These are phyloP conservation scores for Scytalidium sp. DNA, from an alignment of 2,329 filamentous ascomycete species.

Conservation along the genomic window DNA sequence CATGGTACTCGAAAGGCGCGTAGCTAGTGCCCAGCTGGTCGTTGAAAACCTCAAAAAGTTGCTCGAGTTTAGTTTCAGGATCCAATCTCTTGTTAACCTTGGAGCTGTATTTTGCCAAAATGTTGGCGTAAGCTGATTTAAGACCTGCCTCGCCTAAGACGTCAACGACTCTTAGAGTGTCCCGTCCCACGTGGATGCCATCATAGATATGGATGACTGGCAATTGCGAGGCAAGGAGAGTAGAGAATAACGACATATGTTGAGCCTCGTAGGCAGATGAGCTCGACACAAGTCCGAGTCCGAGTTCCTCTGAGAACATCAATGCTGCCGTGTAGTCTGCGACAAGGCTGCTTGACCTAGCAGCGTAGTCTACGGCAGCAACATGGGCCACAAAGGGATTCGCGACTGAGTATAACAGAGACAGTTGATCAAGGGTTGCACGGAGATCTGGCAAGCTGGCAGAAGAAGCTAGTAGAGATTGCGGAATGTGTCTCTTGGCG, in stretches of 20 bases:
- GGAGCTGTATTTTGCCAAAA: slow-evolving; percentile 55
- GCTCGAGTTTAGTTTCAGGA: slow-evolving; percentile 67
- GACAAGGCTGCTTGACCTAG: slow-evolving; percentile 68
- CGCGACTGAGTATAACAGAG: slow-evolving; percentile 84
- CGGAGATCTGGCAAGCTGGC: slow-evolving; percentile 78
- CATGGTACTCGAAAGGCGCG: slow-evolving; percentile 88
- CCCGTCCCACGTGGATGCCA: slow-evolving; percentile 76
- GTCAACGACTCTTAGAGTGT: slow-evolving; percentile 80
- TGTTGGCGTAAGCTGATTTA: slow-evolving; percentile 63
- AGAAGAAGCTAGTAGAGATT: slow-evolving; percentile 84
- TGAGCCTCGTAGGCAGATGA: slow-evolving; percentile 87
- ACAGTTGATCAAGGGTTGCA: slow-evolving; percentile 84
- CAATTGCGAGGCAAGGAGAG: slow-evolving; percentile 71
- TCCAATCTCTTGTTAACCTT: slow-evolving; percentile 68
- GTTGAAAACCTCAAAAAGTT: slow-evolving; percentile 74
- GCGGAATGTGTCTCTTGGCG: slow-evolving; percentile 85
- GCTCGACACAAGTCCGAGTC: slow-evolving; percentile 81
- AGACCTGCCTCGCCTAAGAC: slow-evolving; percentile 72
- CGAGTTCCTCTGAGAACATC: slow-evolving; percentile 82
- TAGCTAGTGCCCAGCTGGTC: slow-evolving; percentile 92
- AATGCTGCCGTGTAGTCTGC: slow-evolving; percentile 84
- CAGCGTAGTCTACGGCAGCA: slow-evolving; percentile 82
- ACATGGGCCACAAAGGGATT: slow-evolving; percentile 93
- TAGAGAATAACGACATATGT: slow-evolving; percentile 91
- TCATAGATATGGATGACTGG: slow-evolving; percentile 90